Base-by-base conservation (phyloP, 768 basidiomycete genomes). In the Xerocomus brunneocitrinus region DNA sequence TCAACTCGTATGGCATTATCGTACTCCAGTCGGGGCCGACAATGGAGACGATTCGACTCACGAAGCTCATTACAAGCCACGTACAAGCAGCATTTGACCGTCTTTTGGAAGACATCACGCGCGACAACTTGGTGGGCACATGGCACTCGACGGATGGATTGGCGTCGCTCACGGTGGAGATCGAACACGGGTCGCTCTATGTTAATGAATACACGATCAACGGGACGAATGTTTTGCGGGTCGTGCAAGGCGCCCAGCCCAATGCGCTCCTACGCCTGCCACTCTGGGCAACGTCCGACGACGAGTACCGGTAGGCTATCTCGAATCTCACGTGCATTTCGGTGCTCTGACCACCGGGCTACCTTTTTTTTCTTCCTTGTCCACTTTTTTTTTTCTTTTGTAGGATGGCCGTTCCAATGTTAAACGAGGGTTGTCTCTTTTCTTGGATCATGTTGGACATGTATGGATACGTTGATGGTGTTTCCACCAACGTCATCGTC, bases 1-100 rank as follows among this genome's bases (percentile, higher is more conserved):
- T 71, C 34, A 70, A 67, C 48, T 72, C 73, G 2, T 74, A 75
- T 28, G 76, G 76, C 0, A 66, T 77, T 36, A 67, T 77, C 27
- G 67, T 75, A 0, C 70, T 78, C 25, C 55, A 73, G 35, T 74
- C 75, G 0, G 76, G 76, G 16, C 65, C 64, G 10, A 71, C 70
- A 34, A 55, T 58, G 14, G 70, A 73, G 45, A 62, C 71, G 8
- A 54, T 53, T 22, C 58, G 53, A 22, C 58, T 77, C 39, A 69
- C 73, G 0, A 64, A 60, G 14, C 64, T 76, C 39, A 65, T 68
- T 13, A 63, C 67, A 5, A 63, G 62, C 34, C 63, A 61, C 38
- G 64, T 74, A 52, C 70, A 76, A 47, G 67, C 67, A 0, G 68
- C 68, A 3, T 67, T 78, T 35, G 69, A 69, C 42, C 61, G 49